Conservation (phyloP, 2,329 filamentous ascomycete genomes). For the Colletotrichum incanum region DNA sequence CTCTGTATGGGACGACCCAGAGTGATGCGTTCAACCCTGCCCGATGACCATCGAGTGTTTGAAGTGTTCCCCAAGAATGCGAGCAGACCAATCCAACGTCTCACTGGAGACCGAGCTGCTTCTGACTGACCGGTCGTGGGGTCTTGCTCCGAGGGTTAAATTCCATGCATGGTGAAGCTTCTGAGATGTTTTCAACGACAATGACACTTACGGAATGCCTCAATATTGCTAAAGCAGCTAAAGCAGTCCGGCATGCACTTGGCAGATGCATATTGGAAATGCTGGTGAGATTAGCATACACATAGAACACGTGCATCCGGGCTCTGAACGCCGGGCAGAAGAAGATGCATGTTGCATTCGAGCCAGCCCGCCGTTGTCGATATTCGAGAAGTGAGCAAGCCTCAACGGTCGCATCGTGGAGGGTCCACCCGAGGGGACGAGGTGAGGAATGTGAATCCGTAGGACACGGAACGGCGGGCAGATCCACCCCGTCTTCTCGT, state of each 20-base stretch:
- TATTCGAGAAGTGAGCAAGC: slow-evolving; percentile 20
- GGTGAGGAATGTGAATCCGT: slow-evolving; percentile 6
- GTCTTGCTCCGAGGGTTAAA: neutral
- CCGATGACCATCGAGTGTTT: neutral
- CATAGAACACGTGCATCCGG: neutral
- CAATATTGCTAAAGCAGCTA: neutral
- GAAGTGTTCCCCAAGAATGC: neutral
- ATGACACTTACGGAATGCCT: neutral
- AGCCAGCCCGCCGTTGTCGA: slow-evolving; percentile 14
- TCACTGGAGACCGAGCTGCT: neutral
- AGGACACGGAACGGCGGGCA: slow-evolving; percentile 19
- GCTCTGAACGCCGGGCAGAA: neutral
- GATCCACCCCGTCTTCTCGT: neutral
- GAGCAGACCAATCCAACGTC: neutral
- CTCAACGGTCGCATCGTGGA: slow-evolving; percentile 28
- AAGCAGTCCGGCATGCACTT: neutral
- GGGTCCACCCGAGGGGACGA: neutral
- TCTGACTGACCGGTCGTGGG: neutral
- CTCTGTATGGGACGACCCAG: neutral
- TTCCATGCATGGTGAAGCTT: neutral
- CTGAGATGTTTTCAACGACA: slow-evolving; percentile 2
- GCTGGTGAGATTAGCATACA: neutral
- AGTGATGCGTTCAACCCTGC: slow-evolving; percentile 13
- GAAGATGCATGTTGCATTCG: slow-evolving; percentile 9
- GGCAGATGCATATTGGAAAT: neutral